A percentile compares a stretch with the other conserved stretches of the same genome.
phyloP scores from a whole-genome alignment of 1,139 yeast genomes.

The Pichia sp. region DNA sequence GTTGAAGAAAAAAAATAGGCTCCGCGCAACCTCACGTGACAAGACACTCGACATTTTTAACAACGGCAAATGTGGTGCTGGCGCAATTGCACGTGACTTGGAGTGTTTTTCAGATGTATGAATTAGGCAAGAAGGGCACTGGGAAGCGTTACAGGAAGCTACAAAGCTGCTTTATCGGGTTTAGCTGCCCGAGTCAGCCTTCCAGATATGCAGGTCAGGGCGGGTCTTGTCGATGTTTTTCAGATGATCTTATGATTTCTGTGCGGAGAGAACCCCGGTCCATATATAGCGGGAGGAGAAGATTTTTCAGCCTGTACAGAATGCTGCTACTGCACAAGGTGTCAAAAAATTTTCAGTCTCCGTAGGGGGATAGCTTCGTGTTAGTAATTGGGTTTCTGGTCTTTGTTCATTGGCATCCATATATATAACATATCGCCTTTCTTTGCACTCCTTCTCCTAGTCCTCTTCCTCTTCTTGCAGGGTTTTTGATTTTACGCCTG shows the following conservation, averaged over 20 bases:
- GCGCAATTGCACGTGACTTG: constrained; percentile 8
- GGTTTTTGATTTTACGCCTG: neutral
- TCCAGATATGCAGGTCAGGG: neutral
- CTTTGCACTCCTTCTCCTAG: neutral
- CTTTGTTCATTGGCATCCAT: neutral
- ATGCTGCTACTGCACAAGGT: neutral
- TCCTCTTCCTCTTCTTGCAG: neutral
- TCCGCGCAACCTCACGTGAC: constrained; percentile 2
- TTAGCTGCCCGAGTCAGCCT: neutral
- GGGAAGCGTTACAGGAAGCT: neutral
- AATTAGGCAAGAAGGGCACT: neutral
- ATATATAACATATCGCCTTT: neutral
- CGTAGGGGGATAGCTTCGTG: neutral
- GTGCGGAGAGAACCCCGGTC: neutral
- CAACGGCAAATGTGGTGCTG: neutral
- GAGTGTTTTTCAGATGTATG: neutral
- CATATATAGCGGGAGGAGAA: neutral
- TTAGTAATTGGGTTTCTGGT: neutral
- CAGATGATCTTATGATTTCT: neutral
- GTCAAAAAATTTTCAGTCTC: neutral
- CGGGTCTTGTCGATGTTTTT: neutral
- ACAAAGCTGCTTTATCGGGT: neutral
- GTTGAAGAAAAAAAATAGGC: neutral
- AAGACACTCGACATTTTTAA: neutral
- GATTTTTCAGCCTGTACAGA: neutral